Evolutionary conservation across 345 rosid species (phyloP).

Genomic region (Melaleuca quinquenervia): DNA sequence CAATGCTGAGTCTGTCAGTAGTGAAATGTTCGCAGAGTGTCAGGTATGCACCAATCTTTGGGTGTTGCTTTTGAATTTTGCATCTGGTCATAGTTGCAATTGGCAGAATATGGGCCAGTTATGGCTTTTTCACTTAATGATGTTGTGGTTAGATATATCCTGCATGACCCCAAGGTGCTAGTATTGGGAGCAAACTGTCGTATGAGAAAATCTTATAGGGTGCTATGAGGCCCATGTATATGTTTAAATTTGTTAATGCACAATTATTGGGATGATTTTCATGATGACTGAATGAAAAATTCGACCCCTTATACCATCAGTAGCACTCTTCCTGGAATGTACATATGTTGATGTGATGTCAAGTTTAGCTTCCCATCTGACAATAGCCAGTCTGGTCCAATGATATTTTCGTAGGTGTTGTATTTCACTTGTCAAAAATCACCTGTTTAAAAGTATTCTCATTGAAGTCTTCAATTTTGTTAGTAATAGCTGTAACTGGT

Average conservation of each 20-base stretch:
- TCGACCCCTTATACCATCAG: background rate
- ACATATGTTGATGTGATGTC: background rate
- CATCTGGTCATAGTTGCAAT: background rate
- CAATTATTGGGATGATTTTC: background rate
- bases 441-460: background rate
- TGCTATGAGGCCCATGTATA: background rate
- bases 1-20: constrained; percentile 86
- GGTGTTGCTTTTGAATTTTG: background rate
- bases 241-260: background rate
- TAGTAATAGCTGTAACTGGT: background rate
- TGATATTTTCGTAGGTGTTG: background rate
- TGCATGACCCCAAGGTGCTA: background rate
- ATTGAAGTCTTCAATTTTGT: background rate
- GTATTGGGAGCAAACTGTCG: background rate
- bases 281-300: background rate
- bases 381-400: background rate
- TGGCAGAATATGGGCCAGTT: background rate
- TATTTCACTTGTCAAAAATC: background rate
- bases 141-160: background rate
- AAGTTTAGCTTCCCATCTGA: background rate
- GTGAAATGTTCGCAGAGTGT: constrained; percentile 92
- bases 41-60: constrained; percentile 22
- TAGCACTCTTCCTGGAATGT: background rate
- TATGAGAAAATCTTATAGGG: background rate
- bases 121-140: background rate